Percentiles rank a stretch among this genome's conserved stretches.
phyloP scores from a whole-genome alignment of 768 basidiomycete genomes.

The Kwoniella dejecticola region DNA sequence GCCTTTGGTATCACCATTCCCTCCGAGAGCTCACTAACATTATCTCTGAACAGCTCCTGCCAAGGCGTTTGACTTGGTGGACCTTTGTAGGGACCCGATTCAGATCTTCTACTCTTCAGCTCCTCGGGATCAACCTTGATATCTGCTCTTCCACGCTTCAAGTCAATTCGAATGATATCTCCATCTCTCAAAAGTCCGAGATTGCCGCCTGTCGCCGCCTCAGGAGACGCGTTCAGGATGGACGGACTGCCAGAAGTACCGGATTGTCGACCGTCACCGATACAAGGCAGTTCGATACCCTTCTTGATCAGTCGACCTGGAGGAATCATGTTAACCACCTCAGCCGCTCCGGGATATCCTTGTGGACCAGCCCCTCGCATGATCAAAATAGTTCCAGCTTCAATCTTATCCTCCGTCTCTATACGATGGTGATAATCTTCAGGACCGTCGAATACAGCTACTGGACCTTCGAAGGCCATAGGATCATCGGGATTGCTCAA shows the following conservation, averaged over 20 bases:
- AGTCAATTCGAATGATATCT: slow-evolving; percentile 45
- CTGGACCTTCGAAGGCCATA: slow-evolving; percentile 55
- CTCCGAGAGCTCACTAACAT: slow-evolving; percentile 48
- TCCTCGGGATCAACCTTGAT: slow-evolving; percentile 42
- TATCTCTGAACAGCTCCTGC: slow-evolving; percentile 52
- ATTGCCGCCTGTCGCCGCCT: slow-evolving; percentile 47
- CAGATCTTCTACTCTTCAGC: slow-evolving; percentile 39
- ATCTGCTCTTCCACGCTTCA: slow-evolving; percentile 40
- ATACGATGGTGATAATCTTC: slow-evolving; percentile 52
- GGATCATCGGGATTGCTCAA: slow-evolving; percentile 49
- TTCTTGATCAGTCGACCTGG: slow-evolving; percentile 47
- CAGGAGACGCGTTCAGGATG: slow-evolving; percentile 54
- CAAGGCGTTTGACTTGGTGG: slow-evolving; percentile 52
- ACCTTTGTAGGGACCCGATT: slow-evolving; percentile 36
- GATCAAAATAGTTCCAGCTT: slow-evolving; percentile 47
- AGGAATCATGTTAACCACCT: slow-evolving; percentile 54
- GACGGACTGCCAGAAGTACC: slow-evolving; percentile 52
- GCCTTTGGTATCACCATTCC: slow-evolving; percentile 52
- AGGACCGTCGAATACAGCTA: slow-evolving; percentile 53
- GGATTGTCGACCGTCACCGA: slow-evolving; percentile 53
- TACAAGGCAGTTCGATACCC: slow-evolving; percentile 53
- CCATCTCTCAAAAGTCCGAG: slow-evolving; percentile 46
- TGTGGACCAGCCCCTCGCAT: slow-evolving; percentile 53
- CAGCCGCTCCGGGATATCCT: slow-evolving; percentile 48
- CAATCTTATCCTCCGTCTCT: slow-evolving; percentile 33